phyloP scores from a whole-genome alignment of 345 rosid genomes.

The Eucalyptus lansdowneana region DNA sequence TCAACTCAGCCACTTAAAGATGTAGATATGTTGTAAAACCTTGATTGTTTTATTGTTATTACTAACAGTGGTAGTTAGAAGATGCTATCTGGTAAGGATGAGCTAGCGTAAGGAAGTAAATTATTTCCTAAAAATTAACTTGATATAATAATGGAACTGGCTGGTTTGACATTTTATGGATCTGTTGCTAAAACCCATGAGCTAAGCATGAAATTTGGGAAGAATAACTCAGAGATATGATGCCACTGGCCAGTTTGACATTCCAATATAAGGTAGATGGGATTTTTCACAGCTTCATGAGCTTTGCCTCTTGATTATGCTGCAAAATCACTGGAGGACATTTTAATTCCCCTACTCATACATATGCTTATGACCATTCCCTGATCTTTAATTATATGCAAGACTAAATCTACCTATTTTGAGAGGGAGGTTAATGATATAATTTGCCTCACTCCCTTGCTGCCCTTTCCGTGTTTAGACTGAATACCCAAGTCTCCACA shows the following conservation, averaged over 20 bases:
- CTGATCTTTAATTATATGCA: not conserved
- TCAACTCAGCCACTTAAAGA: not conserved
- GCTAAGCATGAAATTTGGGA: not conserved
- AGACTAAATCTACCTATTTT: not conserved
- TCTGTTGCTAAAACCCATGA: not conserved
- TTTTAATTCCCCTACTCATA: not conserved
- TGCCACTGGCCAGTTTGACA: not conserved
- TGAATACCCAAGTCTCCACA: not conserved
- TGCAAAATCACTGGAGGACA: not conserved
- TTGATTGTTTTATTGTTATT: not conserved
- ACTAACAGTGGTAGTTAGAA: not conserved
- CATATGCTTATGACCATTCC: not conserved
- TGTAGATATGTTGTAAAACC: not conserved
- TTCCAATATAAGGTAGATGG: not conserved
- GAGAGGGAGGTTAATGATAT: not conserved
- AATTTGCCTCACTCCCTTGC: not conserved
- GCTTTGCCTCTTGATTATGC: not conserved
- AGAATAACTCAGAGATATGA: not conserved
- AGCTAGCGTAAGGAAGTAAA: not conserved
- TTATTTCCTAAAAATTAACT: not conserved
- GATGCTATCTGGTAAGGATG: not conserved
- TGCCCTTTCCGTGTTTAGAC: not conserved
- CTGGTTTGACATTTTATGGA: not conserved
- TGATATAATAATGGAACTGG: not conserved
- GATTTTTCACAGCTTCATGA: not conserved